A percentile compares a stretch with the other conserved stretches of the same genome.
Evolutionary conservation across 306 rosid species (phyloP).

Genomic region (Ziziphus jujuba): DNA sequence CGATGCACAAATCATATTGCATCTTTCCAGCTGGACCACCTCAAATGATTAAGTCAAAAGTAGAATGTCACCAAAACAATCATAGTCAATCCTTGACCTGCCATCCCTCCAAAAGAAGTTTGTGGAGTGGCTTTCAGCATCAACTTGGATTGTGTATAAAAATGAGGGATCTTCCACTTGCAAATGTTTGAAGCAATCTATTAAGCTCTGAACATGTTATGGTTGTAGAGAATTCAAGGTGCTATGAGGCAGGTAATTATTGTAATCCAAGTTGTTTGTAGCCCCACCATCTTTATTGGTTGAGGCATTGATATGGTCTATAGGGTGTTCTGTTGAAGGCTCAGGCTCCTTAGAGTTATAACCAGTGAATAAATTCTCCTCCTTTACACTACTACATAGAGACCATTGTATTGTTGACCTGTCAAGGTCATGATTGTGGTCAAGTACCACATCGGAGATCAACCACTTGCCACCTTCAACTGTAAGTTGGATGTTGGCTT

Average conservation of each 20-base stretch:
- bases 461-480: too few species aligned
- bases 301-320: too few species aligned
- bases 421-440: constrained; percentile 21
- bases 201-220: constrained; percentile 18
- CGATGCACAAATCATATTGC: constrained; percentile 24
- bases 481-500: constrained; percentile 12
- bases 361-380: too few species aligned
- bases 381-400: neutral
- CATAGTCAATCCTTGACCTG: constrained; percentile 23
- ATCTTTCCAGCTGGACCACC: neutral
- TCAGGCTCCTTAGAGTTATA: too few species aligned
- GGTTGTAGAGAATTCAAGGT: neutral
- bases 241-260: neutral
- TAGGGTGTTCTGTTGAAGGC: too few species aligned
- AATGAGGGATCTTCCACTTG: constrained; percentile 24
- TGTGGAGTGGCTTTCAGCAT: too few species aligned
- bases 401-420: neutral
- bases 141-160: constrained; percentile 29
- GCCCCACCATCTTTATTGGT: too few species aligned
- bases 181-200: constrained; percentile 14
- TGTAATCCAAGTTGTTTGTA: too few species aligned
- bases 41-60: constrained; percentile 24
- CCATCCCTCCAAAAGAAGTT: constrained; percentile 37
- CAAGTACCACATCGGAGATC: constrained; percentile 2
- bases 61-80: constrained; percentile 26